Base-by-base conservation (phyloP, 2,329 filamentous ascomycete genomes). In the Calonectria hongkongensis region DNA sequence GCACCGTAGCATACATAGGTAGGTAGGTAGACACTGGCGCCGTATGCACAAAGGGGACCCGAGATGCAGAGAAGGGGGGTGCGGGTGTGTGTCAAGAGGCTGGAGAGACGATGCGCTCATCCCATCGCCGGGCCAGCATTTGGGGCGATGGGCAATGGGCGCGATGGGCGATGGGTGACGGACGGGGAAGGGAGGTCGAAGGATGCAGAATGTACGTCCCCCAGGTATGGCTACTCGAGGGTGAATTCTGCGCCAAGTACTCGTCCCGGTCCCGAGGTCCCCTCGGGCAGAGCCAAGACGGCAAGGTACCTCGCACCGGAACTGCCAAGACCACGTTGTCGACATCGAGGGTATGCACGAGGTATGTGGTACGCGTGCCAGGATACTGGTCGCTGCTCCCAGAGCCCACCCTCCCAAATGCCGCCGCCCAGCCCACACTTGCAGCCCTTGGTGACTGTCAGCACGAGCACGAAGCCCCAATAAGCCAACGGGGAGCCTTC, bases 271-370 rank as follows among this genome's bases (percentile, higher is more conserved):
- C 64, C n/a, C 39, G 27, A 68, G 47, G 64, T 68, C 56, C 48
- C 64, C 62, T 45, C 54, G 51, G 30, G 56, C 47, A 50, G 56
- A 8, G 64, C 64, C 65, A 71, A 71, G 70, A 71, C 70, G 70
- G 70, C 70, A 71, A 68, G 56, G 65, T 71, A 71, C 69, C 16
- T 64, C 47, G 43, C 47, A 21, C 45, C 47, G 36, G 56, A 63
- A 28, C 25, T 36, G 70, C 70, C 70, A 71, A 71, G 65, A 60
- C 50, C 64, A 64, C 28, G 65, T 54, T 71, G 64, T 48, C 64
- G 69, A 48, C 64, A 21, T 67, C 36, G 39, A 64, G 56, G 54
- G 64, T 45, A 39, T 39, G 64, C 56, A 64, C n/a, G 30, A 68
- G 56, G 64, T 71, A 71, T 65, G 56, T 30, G 70, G 65, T 71